Base-by-base conservation (phyloP, 345 rosid species). In the Geranium rotundifolium region DNA sequence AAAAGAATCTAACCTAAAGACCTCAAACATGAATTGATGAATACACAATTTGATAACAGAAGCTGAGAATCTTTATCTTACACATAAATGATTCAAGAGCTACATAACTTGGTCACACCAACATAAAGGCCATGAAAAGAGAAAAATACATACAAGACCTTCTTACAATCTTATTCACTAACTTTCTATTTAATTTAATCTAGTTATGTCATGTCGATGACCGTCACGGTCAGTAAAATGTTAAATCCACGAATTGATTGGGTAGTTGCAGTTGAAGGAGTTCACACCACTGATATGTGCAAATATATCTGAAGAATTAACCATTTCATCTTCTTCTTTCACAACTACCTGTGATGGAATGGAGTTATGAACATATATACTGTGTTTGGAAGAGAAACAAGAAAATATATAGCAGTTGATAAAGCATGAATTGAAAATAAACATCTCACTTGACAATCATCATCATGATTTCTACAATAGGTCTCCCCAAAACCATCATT, bases 161-260 rank as follows among this genome's bases (percentile, higher is more conserved):
- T 23, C 52, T 7, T 46, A 37, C 46, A 37, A 10, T 37, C 46
- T 37, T 37, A 37, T 37, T 37, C 3, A 37, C 12, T 5, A 37
- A 5, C 12, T 37, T 10, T 37, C 27, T 23, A 23, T 2, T 23
- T 23, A 23, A 37, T 37, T 5, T 37, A 37, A 37, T 37, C 46
- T 10, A 37, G 46, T 37, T 37, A 37, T 37, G 46, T 37, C 46
- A 37, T 37, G 12, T 37, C 27, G 2, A 0, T 23, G 27, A 23
- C 2, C 27, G 27, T 23, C 27, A 23, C 27, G 27, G 27, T 14
- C 0, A 7, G 15, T 14, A 46, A 46, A 46, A 46, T 65, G 13
- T 82, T 63, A 92, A 75, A 81, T 88, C 97, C 97, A 93, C 54
- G 96, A 90, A 52, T 85, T 90, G 72, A 84, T 83, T 5, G 95